Evolutionary conservation across 1,139 yeast genomes (phyloP).

Genomic region (Debaryomycetaceae sp.): DNA sequence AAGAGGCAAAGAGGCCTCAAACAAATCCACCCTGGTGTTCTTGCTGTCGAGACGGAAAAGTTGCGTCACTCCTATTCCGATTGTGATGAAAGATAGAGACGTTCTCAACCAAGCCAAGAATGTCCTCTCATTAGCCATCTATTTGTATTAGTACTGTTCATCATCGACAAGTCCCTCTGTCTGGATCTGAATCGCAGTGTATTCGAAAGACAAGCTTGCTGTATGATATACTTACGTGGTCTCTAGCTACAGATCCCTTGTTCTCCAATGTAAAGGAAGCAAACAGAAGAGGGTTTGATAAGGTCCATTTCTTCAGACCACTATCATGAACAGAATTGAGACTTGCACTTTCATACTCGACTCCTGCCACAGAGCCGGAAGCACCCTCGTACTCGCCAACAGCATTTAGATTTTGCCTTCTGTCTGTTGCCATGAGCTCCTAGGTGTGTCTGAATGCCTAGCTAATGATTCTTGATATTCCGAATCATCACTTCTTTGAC

Average conservation of each 20-base stretch:
- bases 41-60: conserved; percentile 31
- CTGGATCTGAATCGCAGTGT: no score
- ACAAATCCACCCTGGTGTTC: conserved; percentile 16
- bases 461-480: no score
- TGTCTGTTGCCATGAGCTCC: background rate
- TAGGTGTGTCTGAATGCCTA: background rate
- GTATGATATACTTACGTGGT: conserved; percentile 24
- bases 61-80: conserved; percentile 43
- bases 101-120: conserved; percentile 76
- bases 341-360: background rate
- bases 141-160: conserved; percentile 4
- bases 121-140: conserved; percentile 73
- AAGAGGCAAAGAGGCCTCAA: conserved; percentile 10
- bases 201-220: no score
- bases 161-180: no score
- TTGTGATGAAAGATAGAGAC: conserved; percentile 37
- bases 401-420: background rate
- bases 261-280: conserved; percentile 39
- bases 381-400: background rate
- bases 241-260: conserved; percentile 48
- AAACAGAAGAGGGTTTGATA: background rate
- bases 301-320: background rate
- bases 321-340: background rate
- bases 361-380: background rate
- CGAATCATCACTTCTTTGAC: no score